Evolutionary conservation across 495 filamentous ascomycete species (phyloP).

Genomic region (Pseudoneurospora amorphoporcata): DNA sequence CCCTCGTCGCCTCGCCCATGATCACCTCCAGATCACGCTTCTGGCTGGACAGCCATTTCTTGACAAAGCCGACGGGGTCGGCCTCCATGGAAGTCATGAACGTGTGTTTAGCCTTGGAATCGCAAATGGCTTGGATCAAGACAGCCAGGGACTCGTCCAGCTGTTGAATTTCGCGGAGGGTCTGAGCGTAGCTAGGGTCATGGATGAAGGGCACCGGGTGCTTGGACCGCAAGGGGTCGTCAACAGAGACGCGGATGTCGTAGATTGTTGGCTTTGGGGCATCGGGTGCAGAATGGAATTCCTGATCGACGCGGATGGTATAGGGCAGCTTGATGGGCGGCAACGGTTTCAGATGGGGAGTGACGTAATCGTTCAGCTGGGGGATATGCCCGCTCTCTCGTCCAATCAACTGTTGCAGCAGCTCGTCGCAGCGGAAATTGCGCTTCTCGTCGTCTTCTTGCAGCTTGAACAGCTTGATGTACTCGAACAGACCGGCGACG

Average conservation of each 20-base stretch:
- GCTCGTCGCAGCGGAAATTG: slow-evolving; percentile 78
- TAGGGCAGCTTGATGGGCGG: slow-evolving; percentile 80
- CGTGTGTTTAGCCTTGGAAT: slow-evolving; percentile 73
- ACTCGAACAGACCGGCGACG: slow-evolving; percentile 89
- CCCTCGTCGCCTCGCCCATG: slow-evolving; percentile 64
- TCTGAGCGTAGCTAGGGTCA: slow-evolving; percentile 45
- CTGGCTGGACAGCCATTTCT: slow-evolving; percentile 78
- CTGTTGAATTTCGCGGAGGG: slow-evolving; percentile 56
- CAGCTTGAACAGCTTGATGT: slow-evolving; percentile 73
- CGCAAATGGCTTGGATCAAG: slow-evolving; percentile 63
- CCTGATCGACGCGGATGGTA: slow-evolving; percentile 87
- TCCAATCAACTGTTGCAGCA: slow-evolving; percentile 61
- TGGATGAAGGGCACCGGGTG: slow-evolving; percentile 46
- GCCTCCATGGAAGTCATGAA: slow-evolving; percentile 67
- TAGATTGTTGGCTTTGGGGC: slow-evolving; percentile 63
- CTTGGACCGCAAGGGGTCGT: slow-evolving; percentile 65
- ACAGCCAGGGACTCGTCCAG: slow-evolving; percentile 79
- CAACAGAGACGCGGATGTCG: slow-evolving; percentile 76
- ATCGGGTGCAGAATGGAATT: slow-evolving; percentile 48
- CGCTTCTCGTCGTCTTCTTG: slow-evolving; percentile 92
- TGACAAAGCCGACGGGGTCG: slow-evolving; percentile 75
- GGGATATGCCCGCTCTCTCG: slow-evolving; percentile 79
- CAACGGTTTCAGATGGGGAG: slow-evolving; percentile 62
- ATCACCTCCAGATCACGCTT: slow-evolving; percentile 84
- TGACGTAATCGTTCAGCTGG: slow-evolving; percentile 67